Base-by-base conservation (phyloP, 1,139 yeast species). In the Yamadazyma jaroonii region DNA sequence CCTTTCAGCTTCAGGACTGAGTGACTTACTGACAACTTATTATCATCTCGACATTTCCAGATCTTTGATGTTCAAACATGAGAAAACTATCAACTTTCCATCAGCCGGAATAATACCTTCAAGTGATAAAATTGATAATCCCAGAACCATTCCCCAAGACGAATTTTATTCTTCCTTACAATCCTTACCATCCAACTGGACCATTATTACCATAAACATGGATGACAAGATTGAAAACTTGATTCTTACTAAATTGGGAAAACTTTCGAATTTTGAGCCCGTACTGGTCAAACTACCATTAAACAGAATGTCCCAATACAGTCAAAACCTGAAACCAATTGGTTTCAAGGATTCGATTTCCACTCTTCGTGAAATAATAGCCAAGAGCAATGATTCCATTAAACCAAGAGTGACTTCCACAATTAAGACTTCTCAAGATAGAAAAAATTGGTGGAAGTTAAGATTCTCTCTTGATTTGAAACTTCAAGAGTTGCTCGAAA, bases 361-460 rank as follows among this genome's bases (percentile, higher is more conserved):
- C 1, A 73, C 72, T 36, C 62, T 89, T 35, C 53, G 61, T 4
- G 51, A 57, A 0, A 80, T 89, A 9, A 81, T 88, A 21, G 47
- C 56, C 0, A 68, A 70, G 34, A 87, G 94, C 53, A 79, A 84
- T 46, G 50, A 59, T 2, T 77, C 89, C 0, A 84, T 95, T 0
- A 71, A 72, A 21, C 46, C 57, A 4, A 73, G 68, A 17, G 69
- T 75, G 1, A 81, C 86, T 0, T 62, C 75, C 15, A 46, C 53
- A 8, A 72, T 80, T 3, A 60, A 56, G n/a, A 73, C 87, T 0
- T 72, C 74, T 35, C 84, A 79, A 28, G 84, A 82, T 31, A 69
- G 92, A 40, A 74, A 72, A 32, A 52, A 62, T 6, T 90, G 97
- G 96, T 92, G 97, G 96, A 70, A 70, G 35, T 62, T 68, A 27